Percentiles rank a stretch among this genome's conserved stretches.
Evolutionary conservation across 192 early-diverging fungal species (phyloP).

Genomic region (Umbelopsis sp.): DNA sequence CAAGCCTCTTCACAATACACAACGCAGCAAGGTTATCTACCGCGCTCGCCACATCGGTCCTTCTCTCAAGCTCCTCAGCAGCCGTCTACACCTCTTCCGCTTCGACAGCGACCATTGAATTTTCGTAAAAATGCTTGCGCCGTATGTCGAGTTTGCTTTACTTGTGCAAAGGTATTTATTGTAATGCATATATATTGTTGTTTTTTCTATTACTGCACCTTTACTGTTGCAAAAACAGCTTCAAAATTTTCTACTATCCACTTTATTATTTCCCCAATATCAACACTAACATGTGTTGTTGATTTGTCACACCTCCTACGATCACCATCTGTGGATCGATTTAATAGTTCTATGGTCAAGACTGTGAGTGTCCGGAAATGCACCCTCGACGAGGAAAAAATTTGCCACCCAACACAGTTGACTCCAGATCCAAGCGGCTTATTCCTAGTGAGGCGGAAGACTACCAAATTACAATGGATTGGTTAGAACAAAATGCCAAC

Average conservation of each 20-base stretch:
- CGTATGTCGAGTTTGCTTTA: conserved; percentile 8
- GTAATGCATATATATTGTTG: background rate
- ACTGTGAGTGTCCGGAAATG: conserved; percentile 35
- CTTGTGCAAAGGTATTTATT: conserved; percentile 13
- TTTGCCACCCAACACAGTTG: conserved; percentile 31
- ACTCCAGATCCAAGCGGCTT: conserved; percentile 40
- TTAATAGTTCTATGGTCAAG: conserved; percentile 28
- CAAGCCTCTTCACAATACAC: background rate
- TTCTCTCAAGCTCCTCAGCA: background rate
- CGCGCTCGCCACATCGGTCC: conserved; percentile 8
- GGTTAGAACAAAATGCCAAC: conserved; percentile 36
- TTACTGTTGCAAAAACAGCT: no score
- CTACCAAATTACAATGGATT: conserved; percentile 35
- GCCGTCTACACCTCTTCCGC: background rate
- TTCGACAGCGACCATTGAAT: conserved; percentile 5
- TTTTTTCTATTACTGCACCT: background rate
- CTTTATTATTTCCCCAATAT: background rate
- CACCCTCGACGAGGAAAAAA: conserved; percentile 46
- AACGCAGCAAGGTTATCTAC: conserved; percentile 11
- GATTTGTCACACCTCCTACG: background rate
- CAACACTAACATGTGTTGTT: conserved; percentile 14
- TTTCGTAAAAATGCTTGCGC: conserved; percentile 14
- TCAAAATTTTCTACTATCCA: no score
- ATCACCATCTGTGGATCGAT: background rate
- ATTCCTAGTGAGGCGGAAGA: conserved; percentile 30